Percentiles rank a stretch among this genome's conserved stretches.
phyloP scores from a whole-genome alignment of 257 asterid species.

The Eucommia ulmoides region DNA sequence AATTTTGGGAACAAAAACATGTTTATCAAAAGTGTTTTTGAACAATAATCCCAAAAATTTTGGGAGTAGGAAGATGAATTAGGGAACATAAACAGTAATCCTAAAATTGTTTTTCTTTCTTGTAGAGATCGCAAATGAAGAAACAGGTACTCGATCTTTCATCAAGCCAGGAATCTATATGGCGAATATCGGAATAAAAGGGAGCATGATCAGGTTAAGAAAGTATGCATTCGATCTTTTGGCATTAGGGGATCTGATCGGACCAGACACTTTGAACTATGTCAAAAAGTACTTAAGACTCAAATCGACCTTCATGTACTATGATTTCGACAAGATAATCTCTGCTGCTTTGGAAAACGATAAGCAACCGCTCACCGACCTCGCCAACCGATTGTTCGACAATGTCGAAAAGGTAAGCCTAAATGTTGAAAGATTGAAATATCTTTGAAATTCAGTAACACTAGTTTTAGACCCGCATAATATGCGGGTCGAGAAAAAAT shows the following conservation, averaged over 20 bases:
- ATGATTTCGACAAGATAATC: conserved; percentile 61
- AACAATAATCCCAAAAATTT: background rate
- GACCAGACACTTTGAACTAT: conserved; percentile 58
- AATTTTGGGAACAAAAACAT: background rate
- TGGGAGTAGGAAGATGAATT: background rate
- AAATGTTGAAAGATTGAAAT: too few relatives aligned
- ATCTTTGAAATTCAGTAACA: too few relatives aligned
- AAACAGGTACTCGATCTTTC: background rate
- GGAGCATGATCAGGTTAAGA: conserved; percentile 51
- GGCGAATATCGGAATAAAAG: background rate
- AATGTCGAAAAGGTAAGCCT: conserved; percentile 51
- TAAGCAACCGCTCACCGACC: conserved; percentile 44
- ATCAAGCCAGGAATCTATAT: background rate
- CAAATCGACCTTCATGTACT: conserved; percentile 67
- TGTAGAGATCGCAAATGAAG: background rate
- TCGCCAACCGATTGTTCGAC: conserved; percentile 72
- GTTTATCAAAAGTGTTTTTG: background rate
- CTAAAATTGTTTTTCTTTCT: too few relatives aligned
- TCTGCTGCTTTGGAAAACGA: conserved; percentile 43
- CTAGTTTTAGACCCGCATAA: too few relatives aligned
- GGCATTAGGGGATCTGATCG: conserved; percentile 73
- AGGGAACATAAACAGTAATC: background rate
- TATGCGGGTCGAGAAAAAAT: too few relatives aligned
- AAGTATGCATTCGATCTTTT: conserved; percentile 67
- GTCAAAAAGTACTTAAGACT: conserved; percentile 49